Percentiles rank a stretch among this genome's conserved stretches.
Evolutionary conservation across 352 stramenopile genomes (phyloP).

Genomic region (Phytophthora pluvialis): DNA sequence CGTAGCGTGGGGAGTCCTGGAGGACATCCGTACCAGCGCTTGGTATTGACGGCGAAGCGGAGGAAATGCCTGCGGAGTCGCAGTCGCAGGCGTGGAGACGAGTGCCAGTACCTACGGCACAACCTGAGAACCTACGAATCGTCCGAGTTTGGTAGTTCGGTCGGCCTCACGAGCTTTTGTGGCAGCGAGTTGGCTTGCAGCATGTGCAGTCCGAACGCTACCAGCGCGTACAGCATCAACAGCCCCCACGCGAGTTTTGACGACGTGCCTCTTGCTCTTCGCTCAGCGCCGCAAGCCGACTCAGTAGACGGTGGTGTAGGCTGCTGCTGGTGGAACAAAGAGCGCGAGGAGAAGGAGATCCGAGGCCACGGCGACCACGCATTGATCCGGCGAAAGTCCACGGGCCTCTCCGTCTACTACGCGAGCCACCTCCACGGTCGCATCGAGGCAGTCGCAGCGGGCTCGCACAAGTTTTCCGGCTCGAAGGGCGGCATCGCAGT

Average conservation of each 20-base stretch:
- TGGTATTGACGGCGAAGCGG: constrained; percentile 30
- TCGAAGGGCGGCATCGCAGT: constrained; percentile 72
- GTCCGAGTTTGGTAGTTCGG: constrained; percentile 18
- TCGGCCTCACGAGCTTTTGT: constrained; percentile 13
- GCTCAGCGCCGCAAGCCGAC: background rate
- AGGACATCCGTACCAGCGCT: constrained; percentile 29
- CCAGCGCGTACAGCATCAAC: constrained; percentile 11
- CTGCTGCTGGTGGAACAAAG: constrained; percentile 23
- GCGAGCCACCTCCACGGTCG: constrained; percentile 36
- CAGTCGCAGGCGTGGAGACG: constrained; percentile 3
- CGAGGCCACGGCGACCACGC: constrained; percentile 65
- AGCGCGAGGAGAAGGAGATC: constrained; percentile 46
- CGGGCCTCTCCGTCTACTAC: constrained; percentile 69
- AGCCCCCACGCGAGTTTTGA: constrained; percentile 23
- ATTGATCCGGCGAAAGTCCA: constrained; percentile 71
- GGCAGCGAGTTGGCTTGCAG: constrained; percentile 14
- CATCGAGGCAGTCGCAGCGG: constrained; percentile 55
- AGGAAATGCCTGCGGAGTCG: background rate
- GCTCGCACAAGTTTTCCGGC: constrained; percentile 69
- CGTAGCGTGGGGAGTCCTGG: background rate
- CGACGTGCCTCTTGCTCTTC: constrained; percentile 1
- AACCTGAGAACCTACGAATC: constrained; percentile 10
- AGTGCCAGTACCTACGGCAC: constrained; percentile 8
- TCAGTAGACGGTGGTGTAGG: background rate
- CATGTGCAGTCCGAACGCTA: constrained; percentile 17